A percentile compares a stretch with the other conserved stretches of the same genome.
These are phyloP conservation scores for Candida maris DNA, from an alignment of 805 yeast genomes.

Conservation along the genomic window DNA sequence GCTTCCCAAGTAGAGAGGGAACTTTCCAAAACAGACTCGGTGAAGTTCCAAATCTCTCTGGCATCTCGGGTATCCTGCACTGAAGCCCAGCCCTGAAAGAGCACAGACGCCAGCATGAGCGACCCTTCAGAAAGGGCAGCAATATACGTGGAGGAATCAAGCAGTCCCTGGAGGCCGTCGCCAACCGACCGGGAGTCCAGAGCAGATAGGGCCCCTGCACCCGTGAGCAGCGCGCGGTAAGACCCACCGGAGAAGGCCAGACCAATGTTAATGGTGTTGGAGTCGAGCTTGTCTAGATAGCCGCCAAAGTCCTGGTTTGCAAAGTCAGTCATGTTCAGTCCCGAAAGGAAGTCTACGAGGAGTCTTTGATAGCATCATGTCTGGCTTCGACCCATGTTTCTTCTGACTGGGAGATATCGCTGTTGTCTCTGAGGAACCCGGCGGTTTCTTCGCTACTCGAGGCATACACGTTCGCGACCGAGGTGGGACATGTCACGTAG, in stretches of 20 bases:
- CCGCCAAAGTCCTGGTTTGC: conserved; percentile 39
- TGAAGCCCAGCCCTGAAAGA: conserved; percentile 64
- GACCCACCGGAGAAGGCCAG: conserved; percentile 80
- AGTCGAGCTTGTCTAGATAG: conserved; percentile 31
- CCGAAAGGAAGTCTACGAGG: conserved; percentile 42
- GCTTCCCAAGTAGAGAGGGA: conserved; percentile 47
- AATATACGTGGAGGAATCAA: conserved; percentile 68
- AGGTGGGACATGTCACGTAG: conserved; percentile 44
- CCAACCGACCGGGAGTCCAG: conserved; percentile 65
- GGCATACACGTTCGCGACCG: conserved; percentile 9
- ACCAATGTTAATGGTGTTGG: conserved; percentile 44
- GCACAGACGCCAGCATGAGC: conserved; percentile 67
- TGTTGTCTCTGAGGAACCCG: conserved; percentile 40
- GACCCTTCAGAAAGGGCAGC: conserved; percentile 79
- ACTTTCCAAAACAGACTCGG: conserved; percentile 51
- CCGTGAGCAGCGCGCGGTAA: conserved; percentile 76
- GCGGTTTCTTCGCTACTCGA: conserved; percentile 9
- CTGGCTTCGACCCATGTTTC: conserved; percentile 48
- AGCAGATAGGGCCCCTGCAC: conserved; percentile 81
- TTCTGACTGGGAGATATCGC: conserved; percentile 45
- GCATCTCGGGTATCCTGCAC: conserved; percentile 49
- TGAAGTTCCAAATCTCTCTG: conserved; percentile 61
- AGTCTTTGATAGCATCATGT: conserved; percentile 39
- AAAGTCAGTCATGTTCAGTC: conserved; percentile 42
- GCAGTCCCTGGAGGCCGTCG: conserved; percentile 45